These are phyloP conservation scores for Candida yuanshanica DNA, from an alignment of 805 yeast genomes.

Conservation along the genomic window DNA sequence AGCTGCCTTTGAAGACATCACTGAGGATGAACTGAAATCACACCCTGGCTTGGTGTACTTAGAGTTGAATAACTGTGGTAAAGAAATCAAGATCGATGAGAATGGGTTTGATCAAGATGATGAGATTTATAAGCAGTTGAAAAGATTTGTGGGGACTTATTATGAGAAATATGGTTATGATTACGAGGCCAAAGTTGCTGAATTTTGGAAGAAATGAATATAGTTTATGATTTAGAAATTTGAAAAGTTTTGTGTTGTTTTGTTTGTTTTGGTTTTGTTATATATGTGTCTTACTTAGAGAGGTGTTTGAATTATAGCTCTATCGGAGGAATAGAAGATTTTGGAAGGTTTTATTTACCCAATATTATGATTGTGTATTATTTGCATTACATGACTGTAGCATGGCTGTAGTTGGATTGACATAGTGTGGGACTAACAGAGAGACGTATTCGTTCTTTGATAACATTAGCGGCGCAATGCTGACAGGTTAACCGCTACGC, in stretches of 20 bases:
- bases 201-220: slow-evolving; percentile 13
- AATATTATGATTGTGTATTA: no score
- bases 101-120: slow-evolving; percentile 18
- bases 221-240: neutral
- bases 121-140: slow-evolving; percentile 18
- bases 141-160: slow-evolving; percentile 29
- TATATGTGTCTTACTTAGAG: no score
- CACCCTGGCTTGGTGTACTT: slow-evolving; percentile 12
- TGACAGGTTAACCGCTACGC: no score
- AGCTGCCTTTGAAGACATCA: slow-evolving; percentile 32
- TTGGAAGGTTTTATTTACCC: no score
- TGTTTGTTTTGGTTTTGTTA: neutral
- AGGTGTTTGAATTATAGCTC: no score
- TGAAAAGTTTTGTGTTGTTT: neutral
- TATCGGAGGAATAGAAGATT: no score
- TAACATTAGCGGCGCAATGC: no score
- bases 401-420: no score
- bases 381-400: no score
- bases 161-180: slow-evolving; percentile 26
- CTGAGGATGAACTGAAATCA: slow-evolving; percentile 26
- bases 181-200: slow-evolving; percentile 28
- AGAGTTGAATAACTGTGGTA: slow-evolving; percentile 19
- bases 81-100: slow-evolving; percentile 15
- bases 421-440: no score
- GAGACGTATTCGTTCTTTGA: no score